Percentiles rank a stretch among this genome's conserved stretches.
These are phyloP conservation scores for Rhytidhysteron rufulum DNA, from an alignment of 2,329 filamentous ascomycete genomes.

Conservation along the genomic window DNA sequence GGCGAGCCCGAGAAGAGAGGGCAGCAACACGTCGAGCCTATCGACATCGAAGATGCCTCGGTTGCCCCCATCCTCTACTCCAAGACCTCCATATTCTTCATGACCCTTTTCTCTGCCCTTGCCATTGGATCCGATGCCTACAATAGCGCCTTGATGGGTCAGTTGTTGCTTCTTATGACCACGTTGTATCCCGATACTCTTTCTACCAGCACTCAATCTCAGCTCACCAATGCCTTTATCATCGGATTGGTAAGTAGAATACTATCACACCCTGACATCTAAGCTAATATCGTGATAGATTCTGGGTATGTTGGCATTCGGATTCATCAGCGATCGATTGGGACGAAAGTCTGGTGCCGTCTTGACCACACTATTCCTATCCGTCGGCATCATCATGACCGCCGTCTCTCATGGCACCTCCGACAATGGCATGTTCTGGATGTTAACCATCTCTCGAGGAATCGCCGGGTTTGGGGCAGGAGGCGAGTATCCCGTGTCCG, in stretches of 20 bases:
- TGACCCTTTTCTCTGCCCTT: conserved; percentile 32
- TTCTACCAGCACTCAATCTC: too few relatives aligned
- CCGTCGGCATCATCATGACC: conserved; percentile 28
- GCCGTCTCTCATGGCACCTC: conserved; percentile 23
- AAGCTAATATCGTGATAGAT: too few relatives aligned
- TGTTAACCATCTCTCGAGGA: conserved; percentile 43
- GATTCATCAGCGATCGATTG: conserved; percentile 28
- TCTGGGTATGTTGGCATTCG: conserved; percentile 31
- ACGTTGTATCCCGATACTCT: conserved; percentile 30
- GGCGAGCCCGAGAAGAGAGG: not conserved
- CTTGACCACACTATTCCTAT: conserved; percentile 28
- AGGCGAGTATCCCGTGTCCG: conserved; percentile 52
- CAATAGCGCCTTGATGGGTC: conserved; percentile 33
- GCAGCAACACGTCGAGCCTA: conserved; percentile 1
- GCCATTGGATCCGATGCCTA: conserved; percentile 35
- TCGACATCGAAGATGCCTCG: conserved; percentile 16
- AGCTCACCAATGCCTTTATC: too few relatives aligned
- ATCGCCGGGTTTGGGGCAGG: conserved; percentile 44
- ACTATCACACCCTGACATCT: too few relatives aligned
- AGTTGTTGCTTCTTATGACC: conserved; percentile 27
- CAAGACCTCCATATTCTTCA: conserved; percentile 28
- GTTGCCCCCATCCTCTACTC: conserved; percentile 16
- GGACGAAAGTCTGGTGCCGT: conserved; percentile 32
- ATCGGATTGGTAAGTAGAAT: too few relatives aligned
- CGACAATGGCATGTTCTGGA: conserved; percentile 36